Evolutionary conservation across 176 grass and related monocot genomes (phyloP), one percentile per base, ranked within the genome.

Genomic region (Tuctoria greenei): DNA sequence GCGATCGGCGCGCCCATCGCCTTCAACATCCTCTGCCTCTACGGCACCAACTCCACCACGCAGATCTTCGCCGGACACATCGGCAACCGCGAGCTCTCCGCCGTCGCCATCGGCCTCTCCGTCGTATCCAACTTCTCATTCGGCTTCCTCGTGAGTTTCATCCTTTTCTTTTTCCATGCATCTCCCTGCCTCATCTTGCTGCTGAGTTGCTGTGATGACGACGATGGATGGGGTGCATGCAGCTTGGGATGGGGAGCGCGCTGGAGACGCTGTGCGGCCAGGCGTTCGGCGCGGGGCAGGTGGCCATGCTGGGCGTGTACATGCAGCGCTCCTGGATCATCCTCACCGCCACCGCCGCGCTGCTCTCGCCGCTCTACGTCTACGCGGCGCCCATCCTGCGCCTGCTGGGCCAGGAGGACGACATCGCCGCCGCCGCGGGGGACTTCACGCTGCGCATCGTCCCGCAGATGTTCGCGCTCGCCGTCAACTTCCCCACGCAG

Each of bases 81-180:
- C 79, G 93, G 93, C 59, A 96, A 92, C 78, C 84, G 84, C 62
- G 86, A 96, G 85, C 90, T 96, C 72, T 92, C 90, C 0, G 90
- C 93, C 21, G 90, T 93, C 1, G 87, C 90, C 56, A 43, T 96
- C 41, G 87, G 82, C 26, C 82, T 92, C 41, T 81, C 79, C 57
- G 93, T 93, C 35, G 68, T 96, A 15, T 90, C 93, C 25, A 88
- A 90, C 80, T 92, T 96, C 87, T 96, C 90, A 62, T 96, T 96
- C 56, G 93, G 93, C n/a, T 90, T 96, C 82, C 88, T 96, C 41
- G 84, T 93, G 18, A 69, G 79, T 37, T 13, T 24, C 1, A 18
- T 7, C 1, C 11, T 17, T 21, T 11, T 24, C 12, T 45, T 14
- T 13, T 45, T 45, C n/a, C n/a, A n/a, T n/a, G n/a, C n/a, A n/a